Evolutionary conservation across 139 green algal genomes (phyloP).

Genomic region (Chlorella ohadii): DNA sequence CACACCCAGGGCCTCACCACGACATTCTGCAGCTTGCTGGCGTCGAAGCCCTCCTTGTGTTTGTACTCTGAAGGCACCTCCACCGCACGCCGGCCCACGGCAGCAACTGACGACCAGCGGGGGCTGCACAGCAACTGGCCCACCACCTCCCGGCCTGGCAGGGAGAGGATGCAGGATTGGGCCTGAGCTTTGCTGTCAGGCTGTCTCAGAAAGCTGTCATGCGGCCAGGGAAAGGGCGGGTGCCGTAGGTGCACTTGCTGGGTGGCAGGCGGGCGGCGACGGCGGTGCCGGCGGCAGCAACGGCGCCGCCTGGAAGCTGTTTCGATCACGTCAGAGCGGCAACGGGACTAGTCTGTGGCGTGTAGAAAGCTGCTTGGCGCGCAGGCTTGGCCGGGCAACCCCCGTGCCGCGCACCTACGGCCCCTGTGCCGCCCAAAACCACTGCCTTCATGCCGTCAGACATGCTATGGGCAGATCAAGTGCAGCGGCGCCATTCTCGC

Average conservation of each 20-base stretch:
- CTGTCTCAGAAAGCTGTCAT: no score
- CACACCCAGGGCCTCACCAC: background rate
- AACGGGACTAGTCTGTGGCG: no score
- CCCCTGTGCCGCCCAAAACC: background rate
- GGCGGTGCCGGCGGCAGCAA: background rate
- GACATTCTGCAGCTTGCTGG: constrained; percentile 35
- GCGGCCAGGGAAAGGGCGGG: no score
- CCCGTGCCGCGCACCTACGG: background rate
- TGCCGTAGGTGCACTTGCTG: no score
- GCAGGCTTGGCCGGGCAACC: background rate
- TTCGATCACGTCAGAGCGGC: background rate
- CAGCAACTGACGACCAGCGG: constrained; percentile 44
- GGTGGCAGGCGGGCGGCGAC: no score
- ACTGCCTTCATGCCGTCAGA: background rate
- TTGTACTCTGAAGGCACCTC: constrained; percentile 25
- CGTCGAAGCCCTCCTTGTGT: background rate
- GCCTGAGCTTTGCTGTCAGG: no score
- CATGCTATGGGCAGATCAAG: no score
- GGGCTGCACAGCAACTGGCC: constrained; percentile 46
- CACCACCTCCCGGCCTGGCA: constrained; percentile 50
- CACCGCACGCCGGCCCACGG: constrained; percentile 30
- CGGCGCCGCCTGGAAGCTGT: no score
- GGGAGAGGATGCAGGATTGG: no score
- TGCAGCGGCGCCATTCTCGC: no score
- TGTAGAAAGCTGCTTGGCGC: background rate